phyloP scores from a whole-genome alignment of 192 early-diverging fungal species.

The Coemansia sp. region DNA sequence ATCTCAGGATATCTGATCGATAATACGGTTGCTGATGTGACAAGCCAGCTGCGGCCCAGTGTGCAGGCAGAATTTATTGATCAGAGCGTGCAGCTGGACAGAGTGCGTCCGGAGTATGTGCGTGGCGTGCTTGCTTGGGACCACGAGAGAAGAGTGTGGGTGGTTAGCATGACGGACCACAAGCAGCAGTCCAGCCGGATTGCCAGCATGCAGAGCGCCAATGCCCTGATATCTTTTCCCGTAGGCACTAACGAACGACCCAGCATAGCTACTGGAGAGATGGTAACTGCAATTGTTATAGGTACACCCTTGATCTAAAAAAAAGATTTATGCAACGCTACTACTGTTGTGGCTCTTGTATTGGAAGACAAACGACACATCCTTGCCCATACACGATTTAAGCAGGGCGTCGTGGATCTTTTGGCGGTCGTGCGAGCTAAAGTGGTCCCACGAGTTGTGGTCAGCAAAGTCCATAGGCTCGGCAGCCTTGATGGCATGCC shows the following conservation, averaged over 20 bases:
- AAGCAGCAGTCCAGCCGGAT: slow-evolving; percentile 79
- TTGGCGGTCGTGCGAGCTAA: slow-evolving; percentile 53
- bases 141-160: slow-evolving; percentile 20
- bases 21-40: background rate
- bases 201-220: slow-evolving; percentile 72
- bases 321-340: background rate
- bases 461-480: slow-evolving; percentile 74
- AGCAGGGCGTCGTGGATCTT: slow-evolving; percentile 64
- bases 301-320: slow-evolving; percentile 14
- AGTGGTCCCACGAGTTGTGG: slow-evolving; percentile 81
- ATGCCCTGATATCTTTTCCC: slow-evolving; percentile 77
- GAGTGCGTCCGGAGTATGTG: slow-evolving; percentile 32
- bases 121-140: slow-evolving; percentile 32
- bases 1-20: slow-evolving; percentile 63
- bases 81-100: slow-evolving; percentile 34
- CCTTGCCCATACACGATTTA: slow-evolving; percentile 58
- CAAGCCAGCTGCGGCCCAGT: slow-evolving; percentile 57
- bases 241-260: slow-evolving; percentile 30
- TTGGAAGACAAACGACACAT: slow-evolving; percentile 78
- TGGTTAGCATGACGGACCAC: slow-evolving; percentile 59
- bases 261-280: slow-evolving; percentile 11
- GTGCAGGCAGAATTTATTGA: slow-evolving; percentile 71
- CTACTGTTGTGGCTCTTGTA: slow-evolving; percentile 61
- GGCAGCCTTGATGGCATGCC: slow-evolving; percentile 67
- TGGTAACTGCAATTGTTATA: slow-evolving; percentile 30